Evolutionary conservation across 306 rosid genomes (phyloP).

Genomic region (Quercus cerris): DNA sequence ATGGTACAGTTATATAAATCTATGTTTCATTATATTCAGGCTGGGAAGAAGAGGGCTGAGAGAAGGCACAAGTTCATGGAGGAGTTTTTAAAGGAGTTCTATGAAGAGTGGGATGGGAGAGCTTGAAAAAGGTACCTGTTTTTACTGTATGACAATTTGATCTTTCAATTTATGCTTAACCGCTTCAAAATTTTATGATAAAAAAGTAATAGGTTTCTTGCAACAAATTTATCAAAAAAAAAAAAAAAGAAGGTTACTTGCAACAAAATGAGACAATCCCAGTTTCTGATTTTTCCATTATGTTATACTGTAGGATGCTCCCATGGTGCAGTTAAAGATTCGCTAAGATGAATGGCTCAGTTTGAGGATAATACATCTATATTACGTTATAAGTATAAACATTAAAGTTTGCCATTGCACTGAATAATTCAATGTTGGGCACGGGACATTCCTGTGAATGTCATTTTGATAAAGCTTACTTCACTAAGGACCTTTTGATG

Average conservation of each 20-base stretch:
- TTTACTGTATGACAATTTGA: too few species aligned
- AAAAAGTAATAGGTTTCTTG: too few species aligned
- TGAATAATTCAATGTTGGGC: neutral
- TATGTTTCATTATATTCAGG: conserved; percentile 44
- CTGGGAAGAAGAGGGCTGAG: conserved; percentile 87
- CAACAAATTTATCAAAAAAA: too few species aligned
- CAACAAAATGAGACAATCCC: too few species aligned
- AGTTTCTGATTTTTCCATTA: too few species aligned
- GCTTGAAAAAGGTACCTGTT: conserved; percentile 14
- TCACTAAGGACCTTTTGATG: neutral
- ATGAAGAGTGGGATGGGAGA: conserved; percentile 75
- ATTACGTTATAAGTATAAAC: neutral
- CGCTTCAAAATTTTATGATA: too few species aligned
- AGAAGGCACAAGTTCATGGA: conserved; percentile 85
- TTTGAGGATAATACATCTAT: neutral
- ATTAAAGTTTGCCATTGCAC: neutral
- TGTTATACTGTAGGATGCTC: too few species aligned
- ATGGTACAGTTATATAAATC: neutral
- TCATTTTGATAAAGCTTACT: neutral
- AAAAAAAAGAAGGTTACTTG: too few species aligned
- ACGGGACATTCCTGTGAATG: neutral
- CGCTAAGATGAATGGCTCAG: too few species aligned
- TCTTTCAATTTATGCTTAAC: too few species aligned
- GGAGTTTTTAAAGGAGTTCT: conserved; percentile 74
- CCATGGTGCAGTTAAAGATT: too few species aligned